Conservation (phyloP, 2,329 filamentous ascomycete species). For the Trichocomaceae sp. region DNA sequence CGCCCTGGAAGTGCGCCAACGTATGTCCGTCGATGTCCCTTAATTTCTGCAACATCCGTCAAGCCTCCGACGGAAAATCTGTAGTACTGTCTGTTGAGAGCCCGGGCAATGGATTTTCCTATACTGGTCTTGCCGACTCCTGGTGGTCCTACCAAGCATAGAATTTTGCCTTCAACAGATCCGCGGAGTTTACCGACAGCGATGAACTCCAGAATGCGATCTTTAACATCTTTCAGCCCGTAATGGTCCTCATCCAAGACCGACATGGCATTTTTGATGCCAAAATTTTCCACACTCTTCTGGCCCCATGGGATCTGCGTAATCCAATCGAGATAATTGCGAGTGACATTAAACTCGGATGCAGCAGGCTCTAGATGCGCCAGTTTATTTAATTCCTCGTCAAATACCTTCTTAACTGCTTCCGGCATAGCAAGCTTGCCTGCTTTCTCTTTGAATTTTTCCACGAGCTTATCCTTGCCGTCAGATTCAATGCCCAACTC, state of each 20-base stretch:
- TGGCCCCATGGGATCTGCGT: slow-evolving; percentile 98
- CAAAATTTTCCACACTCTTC: slow-evolving; percentile 92
- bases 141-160: slow-evolving; percentile 94
- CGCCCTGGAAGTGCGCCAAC: slow-evolving; percentile 91
- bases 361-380: slow-evolving; percentile 91
- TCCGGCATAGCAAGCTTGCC: slow-evolving; percentile 94
- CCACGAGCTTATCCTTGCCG: slow-evolving; percentile 95
- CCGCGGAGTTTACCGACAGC: slow-evolving; percentile 94
- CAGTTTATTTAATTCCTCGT: slow-evolving; percentile 96
- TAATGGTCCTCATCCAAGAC: slow-evolving; percentile 96
- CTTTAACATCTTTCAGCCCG: slow-evolving; percentile 95
- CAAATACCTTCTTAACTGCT: slow-evolving; percentile 92
- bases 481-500: slow-evolving; percentile 96
- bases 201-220: slow-evolving; percentile 96
- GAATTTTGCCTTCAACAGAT: slow-evolving; percentile 95
- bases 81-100: slow-evolving; percentile 94
- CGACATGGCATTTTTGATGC: slow-evolving; percentile 79
- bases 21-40: slow-evolving; percentile 92
- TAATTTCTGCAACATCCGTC: slow-evolving; percentile 97
- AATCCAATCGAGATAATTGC: slow-evolving; percentile 97
- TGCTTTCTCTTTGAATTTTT: slow-evolving; percentile 95
- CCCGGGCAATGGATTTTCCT: slow-evolving; percentile 93
- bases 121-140: slow-evolving; percentile 99
- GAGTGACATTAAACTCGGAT: slow-evolving; percentile 96
- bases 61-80: slow-evolving; percentile 95